Evolutionary conservation across 208 protist genomes (phyloP).

Genomic region (Crithidia acanthocephali): DNA sequence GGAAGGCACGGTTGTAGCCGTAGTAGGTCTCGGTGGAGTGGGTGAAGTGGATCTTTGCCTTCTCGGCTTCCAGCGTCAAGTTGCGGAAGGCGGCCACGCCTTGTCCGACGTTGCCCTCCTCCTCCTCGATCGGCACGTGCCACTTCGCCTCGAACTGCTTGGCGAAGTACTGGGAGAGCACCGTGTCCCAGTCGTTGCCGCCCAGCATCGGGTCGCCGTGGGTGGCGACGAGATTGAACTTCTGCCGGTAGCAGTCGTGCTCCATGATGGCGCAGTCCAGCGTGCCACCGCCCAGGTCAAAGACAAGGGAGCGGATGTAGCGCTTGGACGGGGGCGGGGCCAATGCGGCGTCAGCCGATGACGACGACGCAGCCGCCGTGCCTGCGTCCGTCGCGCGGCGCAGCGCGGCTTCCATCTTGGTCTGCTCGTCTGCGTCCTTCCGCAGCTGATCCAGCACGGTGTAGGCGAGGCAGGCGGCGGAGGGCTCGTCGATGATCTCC

Average conservation of each 20-base stretch:
- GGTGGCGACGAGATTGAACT: constrained; percentile 84
- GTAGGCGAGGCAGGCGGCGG: constrained; percentile 88
- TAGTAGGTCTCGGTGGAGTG: constrained; percentile 90
- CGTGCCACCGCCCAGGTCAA: constrained; percentile 92
- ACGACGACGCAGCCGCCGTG: not conserved
- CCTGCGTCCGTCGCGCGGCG: not conserved
- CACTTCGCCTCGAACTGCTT: constrained; percentile 89
- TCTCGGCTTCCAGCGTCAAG: constrained; percentile 81
- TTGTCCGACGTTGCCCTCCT: constrained; percentile 85
- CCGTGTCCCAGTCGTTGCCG: constrained; percentile 92
- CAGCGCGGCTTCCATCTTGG: not conserved
- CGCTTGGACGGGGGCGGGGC: constrained; percentile 28
- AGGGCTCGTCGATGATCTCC: constrained; percentile 94
- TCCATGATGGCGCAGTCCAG: constrained; percentile 93
- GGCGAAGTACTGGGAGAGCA: constrained; percentile 83
- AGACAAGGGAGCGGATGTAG: constrained; percentile 78
- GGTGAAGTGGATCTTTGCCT: constrained; percentile 92
- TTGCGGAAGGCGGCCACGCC: constrained; percentile 74
- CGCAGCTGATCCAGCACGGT: constrained; percentile 61
- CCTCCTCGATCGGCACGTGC: constrained; percentile 86
- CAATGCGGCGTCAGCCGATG: not conserved
- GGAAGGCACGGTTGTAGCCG: constrained; percentile 89
- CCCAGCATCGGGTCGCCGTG: constrained; percentile 91
- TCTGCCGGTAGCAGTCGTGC: constrained; percentile 63
- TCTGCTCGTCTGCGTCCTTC: not conserved